These are phyloP conservation scores for Xerocomellus intermedius DNA, from an alignment of 768 basidiomycete genomes.

Conservation along the genomic window DNA sequence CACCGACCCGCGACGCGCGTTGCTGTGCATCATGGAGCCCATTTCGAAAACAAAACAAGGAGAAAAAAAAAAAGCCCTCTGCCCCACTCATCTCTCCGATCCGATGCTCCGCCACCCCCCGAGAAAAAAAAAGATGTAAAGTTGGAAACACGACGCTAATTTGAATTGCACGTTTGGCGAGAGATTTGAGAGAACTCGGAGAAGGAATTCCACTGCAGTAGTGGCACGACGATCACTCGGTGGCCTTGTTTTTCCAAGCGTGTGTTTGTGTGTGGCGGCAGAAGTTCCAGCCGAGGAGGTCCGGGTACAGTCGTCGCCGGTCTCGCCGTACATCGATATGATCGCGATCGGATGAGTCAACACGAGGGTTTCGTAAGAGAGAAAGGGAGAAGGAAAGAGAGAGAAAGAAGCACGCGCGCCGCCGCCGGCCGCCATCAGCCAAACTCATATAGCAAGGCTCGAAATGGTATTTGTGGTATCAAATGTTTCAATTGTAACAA, in stretches of 20 bases:
- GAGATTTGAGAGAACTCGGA: too few relatives aligned
- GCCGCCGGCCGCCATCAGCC: slow-evolving; percentile 13
- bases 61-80: neutral
- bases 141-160: neutral
- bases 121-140: slow-evolving; percentile 1
- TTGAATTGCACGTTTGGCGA: neutral
- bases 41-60: neutral
- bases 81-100: slow-evolving; percentile 11
- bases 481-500: slow-evolving; percentile 25
- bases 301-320: neutral
- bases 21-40: neutral
- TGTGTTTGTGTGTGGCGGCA: neutral
- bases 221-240: too few relatives aligned
- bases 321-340: neutral
- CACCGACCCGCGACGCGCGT: neutral
- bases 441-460: neutral
- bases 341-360: slow-evolving; percentile 8
- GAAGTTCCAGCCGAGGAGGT: slow-evolving; percentile 8
- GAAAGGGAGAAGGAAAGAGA: neutral
- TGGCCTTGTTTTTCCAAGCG: neutral
- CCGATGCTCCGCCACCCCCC: slow-evolving; percentile 13
- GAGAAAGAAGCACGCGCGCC: neutral
- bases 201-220: too few relatives aligned
- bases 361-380: slow-evolving; percentile 5
- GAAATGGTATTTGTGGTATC: slow-evolving; percentile 16